Base-by-base conservation (phyloP, 768 basidiomycete species). In the Hirschioporus abietinus region DNA sequence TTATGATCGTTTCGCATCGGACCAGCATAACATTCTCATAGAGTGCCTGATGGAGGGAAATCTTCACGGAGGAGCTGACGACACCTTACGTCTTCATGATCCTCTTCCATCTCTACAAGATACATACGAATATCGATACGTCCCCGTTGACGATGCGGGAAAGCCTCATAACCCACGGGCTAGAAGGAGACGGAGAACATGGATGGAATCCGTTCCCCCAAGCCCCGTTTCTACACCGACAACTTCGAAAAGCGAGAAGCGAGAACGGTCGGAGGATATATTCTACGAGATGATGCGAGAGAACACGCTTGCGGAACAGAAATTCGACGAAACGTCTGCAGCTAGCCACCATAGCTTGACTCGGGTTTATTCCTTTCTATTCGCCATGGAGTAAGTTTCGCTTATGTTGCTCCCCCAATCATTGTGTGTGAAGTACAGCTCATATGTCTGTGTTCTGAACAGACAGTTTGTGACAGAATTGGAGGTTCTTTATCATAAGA, bases 401-500 rank as follows among this genome's bases (percentile, higher is more conserved):
- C 4, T 35, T 24, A 23, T 7, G 17, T 17, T 58, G 58, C 52
- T 23, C 63, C 66, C 63, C 60, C 52, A 18, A 27, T 69, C 24
- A 66, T 65, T 60, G 58, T 30, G 30, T 30, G 30, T 30, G 30
- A 30, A 30, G n/a, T 30, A 66, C 15, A 68, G 64, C 63, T 62
- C 67, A 64, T 64, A 64, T 60, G 63, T 64, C 20, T 15, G 24
- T 36, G 42, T 63, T 59, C 15, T 59, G 61, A 42, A 61, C 65
- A 74, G 72, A 2, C 68, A 67, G 12, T 72, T 75, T 61, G 68
- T 71, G 27, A 59, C 67, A 12, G 71, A 74, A 23, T 68, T 77
- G 12, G 64, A 69, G 8, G n/a, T 66, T 72, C 36, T 67, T 20
- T 67, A 27, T 30, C 52, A 27, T 17, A 64, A 71, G 68, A n/a